Conservation (phyloP, 2,329 filamentous ascomycete species). For the Curvularia hawaiiensis region DNA sequence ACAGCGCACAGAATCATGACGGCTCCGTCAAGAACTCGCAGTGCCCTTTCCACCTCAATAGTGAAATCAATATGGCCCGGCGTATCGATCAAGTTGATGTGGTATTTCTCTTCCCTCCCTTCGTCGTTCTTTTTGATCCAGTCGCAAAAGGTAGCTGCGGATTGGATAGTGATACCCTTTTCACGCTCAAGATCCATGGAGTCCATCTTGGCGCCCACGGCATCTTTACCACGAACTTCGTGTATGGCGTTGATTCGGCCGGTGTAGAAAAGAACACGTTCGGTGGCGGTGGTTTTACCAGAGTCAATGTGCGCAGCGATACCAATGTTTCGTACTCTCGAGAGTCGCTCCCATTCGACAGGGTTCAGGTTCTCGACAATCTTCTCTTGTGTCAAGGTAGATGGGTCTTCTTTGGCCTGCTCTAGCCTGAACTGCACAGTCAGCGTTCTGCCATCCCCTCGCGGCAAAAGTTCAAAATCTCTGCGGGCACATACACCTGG, state of each 20-base stretch:
- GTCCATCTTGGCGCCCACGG: conserved; percentile 98
- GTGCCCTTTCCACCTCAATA: conserved; percentile 94
- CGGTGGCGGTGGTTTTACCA: conserved; percentile 95
- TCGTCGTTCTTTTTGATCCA: conserved; percentile 79
- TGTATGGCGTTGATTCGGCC: conserved; percentile 96
- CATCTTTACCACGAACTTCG: conserved; percentile 93
- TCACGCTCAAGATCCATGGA: conserved; percentile 99
- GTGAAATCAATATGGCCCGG: conserved; percentile 99
- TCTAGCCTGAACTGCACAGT: conserved; percentile 48
- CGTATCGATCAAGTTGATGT: conserved; percentile 98
- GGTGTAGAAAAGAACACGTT: conserved; percentile 97
- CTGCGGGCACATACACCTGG: conserved; percentile 41
- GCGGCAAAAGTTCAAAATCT: conserved; percentile 1
- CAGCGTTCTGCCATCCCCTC: conserved; percentile 25
- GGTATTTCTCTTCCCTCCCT: conserved; percentile 86
- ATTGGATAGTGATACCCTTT: conserved; percentile 99
- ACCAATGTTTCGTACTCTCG: conserved; percentile 91
- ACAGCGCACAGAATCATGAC: conserved; percentile 99
- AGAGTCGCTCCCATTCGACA: conserved; percentile 76
- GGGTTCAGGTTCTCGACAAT: conserved; percentile 82
- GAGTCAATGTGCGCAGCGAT: conserved; percentile 99
- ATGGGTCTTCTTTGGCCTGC: conserved; percentile 62
- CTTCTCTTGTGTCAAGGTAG: conserved; percentile 63
- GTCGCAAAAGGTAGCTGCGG: conserved; percentile 95
- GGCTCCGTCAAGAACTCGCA: conserved; percentile 93